These are phyloP conservation scores for Penicillium silybi DNA, from an alignment of 495 filamentous ascomycete genomes.

Conservation along the genomic window DNA sequence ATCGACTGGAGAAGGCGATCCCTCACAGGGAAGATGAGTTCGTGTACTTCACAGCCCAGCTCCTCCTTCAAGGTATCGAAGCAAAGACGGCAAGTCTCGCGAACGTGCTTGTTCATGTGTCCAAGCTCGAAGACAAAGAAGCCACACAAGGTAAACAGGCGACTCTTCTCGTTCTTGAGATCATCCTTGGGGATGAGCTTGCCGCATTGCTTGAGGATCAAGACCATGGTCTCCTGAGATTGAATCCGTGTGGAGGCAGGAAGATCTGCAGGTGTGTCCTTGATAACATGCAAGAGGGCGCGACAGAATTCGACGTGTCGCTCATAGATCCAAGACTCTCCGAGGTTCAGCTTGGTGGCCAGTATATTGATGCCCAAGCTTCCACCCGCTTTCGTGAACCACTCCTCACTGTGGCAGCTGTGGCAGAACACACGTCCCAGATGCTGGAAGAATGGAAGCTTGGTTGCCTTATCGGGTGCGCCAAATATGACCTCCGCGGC, in stretches of 20 bases:
- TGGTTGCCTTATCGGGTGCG: constrained; percentile 59
- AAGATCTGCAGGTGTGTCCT: constrained; percentile 91
- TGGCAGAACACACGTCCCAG: constrained; percentile 82
- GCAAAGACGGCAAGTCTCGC: constrained; percentile 74
- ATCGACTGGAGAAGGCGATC: constrained; percentile 82
- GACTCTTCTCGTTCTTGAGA: constrained; percentile 59
- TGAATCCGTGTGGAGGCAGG: constrained; percentile 78
- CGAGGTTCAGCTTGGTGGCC: constrained; percentile 72
- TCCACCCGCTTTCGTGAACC: constrained; percentile 94
- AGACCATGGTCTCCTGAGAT: constrained; percentile 76
- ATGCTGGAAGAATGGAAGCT: constrained; percentile 76
- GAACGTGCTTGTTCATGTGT: constrained; percentile 92
- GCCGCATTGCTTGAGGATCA: constrained; percentile 71
- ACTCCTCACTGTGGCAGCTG: constrained; percentile 92
- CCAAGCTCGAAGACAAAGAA: constrained; percentile 82
- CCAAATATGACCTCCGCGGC: constrained; percentile 81
- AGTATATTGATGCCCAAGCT: constrained; percentile 83
- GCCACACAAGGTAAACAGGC: constrained; percentile 69
- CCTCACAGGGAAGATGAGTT: constrained; percentile 81
- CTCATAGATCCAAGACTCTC: constrained; percentile 74
- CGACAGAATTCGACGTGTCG: constrained; percentile 81
- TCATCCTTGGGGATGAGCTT: constrained; percentile 72
- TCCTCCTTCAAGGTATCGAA: constrained; percentile 78
- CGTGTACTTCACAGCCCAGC: constrained; percentile 70
- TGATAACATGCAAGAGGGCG: constrained; percentile 90